Evolutionary conservation across 1,284 basidiomycete species (phyloP), one percentile per base, ranked within the genome.

Genomic region (Trichosporon asahii): DNA sequence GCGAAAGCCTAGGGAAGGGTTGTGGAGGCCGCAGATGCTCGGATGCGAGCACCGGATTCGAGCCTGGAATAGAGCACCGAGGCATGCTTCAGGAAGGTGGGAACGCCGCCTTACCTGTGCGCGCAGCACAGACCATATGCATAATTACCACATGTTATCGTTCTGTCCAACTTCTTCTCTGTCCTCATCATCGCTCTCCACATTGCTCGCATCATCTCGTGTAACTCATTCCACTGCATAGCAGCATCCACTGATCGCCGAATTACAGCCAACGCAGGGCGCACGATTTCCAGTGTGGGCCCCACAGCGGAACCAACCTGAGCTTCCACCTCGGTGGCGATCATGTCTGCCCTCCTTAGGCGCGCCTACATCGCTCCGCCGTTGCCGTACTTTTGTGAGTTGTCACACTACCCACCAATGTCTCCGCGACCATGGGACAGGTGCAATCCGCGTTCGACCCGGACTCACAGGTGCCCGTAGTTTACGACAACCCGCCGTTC

Each of bases 401-500:
- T 31, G 15, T 21, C 29, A 6, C 15, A 61, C 27, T 8, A 7
- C 57, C 29, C 57, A 15, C 57, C 57, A 11, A 61, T 61, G 57
- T 18, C 63, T 15, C 37, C 25, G 40, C 29, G n/a, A 73, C 33
- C 46, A 79, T 79, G 78, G 78, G 78, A 12, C 73, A 75, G 60
- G 76, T 78, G 9, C 72, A 74, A 31, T 79, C 78, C 21, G 77
- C 73, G 29, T 72, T 79, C 40, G 76, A 77, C 65, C 73, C 75
- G n/a, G 70, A 75, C 57, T 66, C 66, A 35, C 74, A 72, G 55
- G 66, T 67, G 65, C 81, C 81, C 0, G 75, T 74, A 15, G 76
- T 75, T 25, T 83, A 83, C 66, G 65, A 67, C 9, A 74, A 72
- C 2, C 86, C 85, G 18, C 65, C 79, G 37, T 88, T 85, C 79